phyloP scores from a whole-genome alignment of 768 basidiomycete species.

The Solioccasus polychromus region DNA sequence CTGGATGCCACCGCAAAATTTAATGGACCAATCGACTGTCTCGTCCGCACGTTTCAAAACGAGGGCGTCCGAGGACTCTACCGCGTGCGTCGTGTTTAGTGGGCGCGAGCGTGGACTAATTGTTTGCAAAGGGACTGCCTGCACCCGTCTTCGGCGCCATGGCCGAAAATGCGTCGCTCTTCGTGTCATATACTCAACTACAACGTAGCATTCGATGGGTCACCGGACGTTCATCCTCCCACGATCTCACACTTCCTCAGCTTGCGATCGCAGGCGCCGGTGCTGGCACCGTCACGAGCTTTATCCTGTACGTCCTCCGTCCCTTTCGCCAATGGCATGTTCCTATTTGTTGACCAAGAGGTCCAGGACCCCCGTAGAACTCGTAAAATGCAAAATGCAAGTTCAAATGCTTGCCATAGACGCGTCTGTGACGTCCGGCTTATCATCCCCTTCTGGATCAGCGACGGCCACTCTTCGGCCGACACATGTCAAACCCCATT shows the following conservation, averaged over 20 bases:
- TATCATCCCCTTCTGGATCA: conserved; percentile 15
- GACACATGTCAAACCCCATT: conserved; percentile 8
- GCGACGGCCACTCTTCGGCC: conserved; percentile 12
- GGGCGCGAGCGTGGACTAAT: neutral
- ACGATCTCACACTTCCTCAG: conserved; percentile 59
- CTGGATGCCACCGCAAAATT: conserved; percentile 68
- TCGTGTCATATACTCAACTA: conserved; percentile 79
- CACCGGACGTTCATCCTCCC: conserved; percentile 33
- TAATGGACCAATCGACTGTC: conserved; percentile 84
- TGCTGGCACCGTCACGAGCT: conserved; percentile 83
- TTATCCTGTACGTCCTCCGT: conserved; percentile 71
- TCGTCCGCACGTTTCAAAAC: conserved; percentile 71
- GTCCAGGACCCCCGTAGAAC: conserved; percentile 86
- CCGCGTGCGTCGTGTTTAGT: conserved; percentile 58
- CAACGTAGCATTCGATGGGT: conserved; percentile 56
- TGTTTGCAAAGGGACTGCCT: conserved; percentile 74
- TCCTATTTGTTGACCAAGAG: neutral
- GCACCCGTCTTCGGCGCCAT: conserved; percentile 91
- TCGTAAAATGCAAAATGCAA: conserved; percentile 98
- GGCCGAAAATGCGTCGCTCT: conserved; percentile 86
- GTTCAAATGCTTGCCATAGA: conserved; percentile 74
- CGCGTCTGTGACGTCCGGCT: too few species aligned
- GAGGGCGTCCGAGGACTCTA: conserved; percentile 88
- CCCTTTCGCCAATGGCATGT: neutral
- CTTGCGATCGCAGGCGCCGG: conserved; percentile 78